Conservation (phyloP, 2,329 filamentous ascomycete genomes). For the Fusarium nygamai region DNA sequence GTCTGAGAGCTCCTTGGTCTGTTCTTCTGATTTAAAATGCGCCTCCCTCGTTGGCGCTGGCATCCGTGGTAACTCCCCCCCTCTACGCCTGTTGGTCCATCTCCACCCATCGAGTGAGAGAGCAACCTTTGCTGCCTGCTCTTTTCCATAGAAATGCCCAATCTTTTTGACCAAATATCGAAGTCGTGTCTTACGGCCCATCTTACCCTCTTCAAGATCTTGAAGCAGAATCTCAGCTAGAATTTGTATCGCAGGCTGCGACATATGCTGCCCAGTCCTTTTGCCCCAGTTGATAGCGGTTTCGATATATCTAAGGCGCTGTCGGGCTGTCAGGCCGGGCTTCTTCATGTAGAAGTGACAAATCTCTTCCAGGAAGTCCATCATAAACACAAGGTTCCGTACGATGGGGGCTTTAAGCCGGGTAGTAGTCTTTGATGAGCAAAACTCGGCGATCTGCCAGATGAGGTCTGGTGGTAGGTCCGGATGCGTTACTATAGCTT, state of each 20-base stretch:
- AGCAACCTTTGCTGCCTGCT: conserved; percentile 26
- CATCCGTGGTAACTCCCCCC: neutral
- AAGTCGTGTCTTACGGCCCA: conserved; percentile 47
- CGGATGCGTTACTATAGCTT: conserved; percentile 48
- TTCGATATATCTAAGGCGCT: conserved; percentile 45
- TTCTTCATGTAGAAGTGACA: conserved; percentile 44
- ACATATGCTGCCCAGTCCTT: conserved; percentile 35
- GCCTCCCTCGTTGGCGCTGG: neutral
- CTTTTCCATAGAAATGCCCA: conserved; percentile 40
- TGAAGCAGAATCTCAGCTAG: conserved; percentile 44
- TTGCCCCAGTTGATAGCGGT: conserved; percentile 40
- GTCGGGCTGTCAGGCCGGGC: conserved; percentile 43
- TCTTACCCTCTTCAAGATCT: conserved; percentile 48
- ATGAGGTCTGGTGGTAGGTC: conserved; percentile 34
- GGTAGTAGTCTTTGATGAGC: neutral
- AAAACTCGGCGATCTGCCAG: conserved; percentile 45
- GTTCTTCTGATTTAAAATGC: neutral
- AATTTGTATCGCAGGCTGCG: conserved; percentile 41
- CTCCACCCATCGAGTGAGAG: conserved; percentile 36
- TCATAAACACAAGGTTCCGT: conserved; percentile 14
- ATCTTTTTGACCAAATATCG: conserved; percentile 44
- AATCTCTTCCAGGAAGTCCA: conserved; percentile 46
- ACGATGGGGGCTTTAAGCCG: neutral
- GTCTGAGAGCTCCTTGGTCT: neutral
- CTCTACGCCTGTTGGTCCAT: conserved; percentile 28